Evolutionary conservation across 805 yeast genomes (phyloP), one percentile per base, ranked within the genome.

Genomic region (Tetrapisispora pingtungensis): DNA sequence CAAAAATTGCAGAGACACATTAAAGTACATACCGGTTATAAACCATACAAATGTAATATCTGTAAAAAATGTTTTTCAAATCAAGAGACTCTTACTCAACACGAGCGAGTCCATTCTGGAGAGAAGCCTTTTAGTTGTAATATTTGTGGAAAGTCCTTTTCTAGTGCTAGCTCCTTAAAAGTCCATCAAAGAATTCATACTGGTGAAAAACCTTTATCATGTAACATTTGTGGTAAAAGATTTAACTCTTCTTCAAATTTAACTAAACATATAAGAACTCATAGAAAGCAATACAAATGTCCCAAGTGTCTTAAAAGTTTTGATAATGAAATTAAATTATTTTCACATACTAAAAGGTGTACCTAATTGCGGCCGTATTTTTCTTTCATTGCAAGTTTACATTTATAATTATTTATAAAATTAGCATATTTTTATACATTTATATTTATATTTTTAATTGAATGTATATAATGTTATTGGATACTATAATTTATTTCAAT

Each of bases 191-290:
- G 97, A 48, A 80, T 80, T 2, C 98, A 90, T 62, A 84, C 95
- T 0, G 97, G 97, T 1, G 90, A 83, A 47, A 86, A 83, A 61
- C 97, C 97, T 3, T 67, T 90, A 51, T 68, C 64, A 30, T 90
- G 97, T 63, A 80, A 79, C 49, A 81, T 84, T 1, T 90, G 98
- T 61, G 81, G 78, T 15, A 88, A 85, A 61, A 64, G 85, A 43
- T 90, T 90, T 58, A 81, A 90, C 47, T 97, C 93, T 62, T 80
- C 90, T 40, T 82, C 95, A 15, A 93, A 90, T 61, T 68, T 90
- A 53, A 80, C 84, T 18, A 90, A 90, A 56, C 98, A 90, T 61
- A 74, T 86, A 79, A 82, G 75, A 57, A 82, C 80, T 1, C 98
- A 90, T 61, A 65, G 68, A 35, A 73, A 80, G 46, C 56, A 63